Conservation (phyloP, 2,329 filamentous ascomycete species). For the Magnaporthales sp. region DNA sequence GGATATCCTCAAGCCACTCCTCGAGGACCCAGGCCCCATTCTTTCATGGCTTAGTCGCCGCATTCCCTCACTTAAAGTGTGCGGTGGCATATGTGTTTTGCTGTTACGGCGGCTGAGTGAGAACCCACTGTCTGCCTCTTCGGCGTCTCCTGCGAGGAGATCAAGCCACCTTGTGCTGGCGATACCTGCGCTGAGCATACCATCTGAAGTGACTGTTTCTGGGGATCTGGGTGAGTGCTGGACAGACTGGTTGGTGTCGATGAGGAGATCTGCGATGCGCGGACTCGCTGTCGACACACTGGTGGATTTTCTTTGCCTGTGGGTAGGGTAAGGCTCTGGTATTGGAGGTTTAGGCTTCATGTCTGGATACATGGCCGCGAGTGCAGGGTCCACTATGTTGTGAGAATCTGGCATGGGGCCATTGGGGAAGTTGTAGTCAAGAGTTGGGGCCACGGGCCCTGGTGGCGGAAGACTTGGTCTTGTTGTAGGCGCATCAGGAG, state of each 20-base stretch:
- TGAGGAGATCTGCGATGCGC: neutral
- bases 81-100: neutral
- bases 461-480: neutral
- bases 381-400: conserved; percentile 3
- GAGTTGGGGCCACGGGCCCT: conserved; percentile 3
- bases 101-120: conserved; percentile 5
- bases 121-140: conserved; percentile 22
- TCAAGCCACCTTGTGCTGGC: conserved; percentile 23
- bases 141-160: conserved; percentile 20
- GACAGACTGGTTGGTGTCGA: neutral
- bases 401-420: conserved; percentile 1
- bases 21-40: conserved; percentile 2
- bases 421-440: conserved; percentile 4
- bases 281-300: neutral
- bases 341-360: neutral
- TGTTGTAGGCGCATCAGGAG: neutral
- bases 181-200: conserved; percentile 12
- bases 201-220: neutral
- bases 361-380: conserved; percentile 2
- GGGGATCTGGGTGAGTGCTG: neutral
- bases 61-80: neutral
- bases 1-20: conserved; percentile 3
- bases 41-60: conserved; percentile 15
- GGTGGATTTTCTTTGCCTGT: neutral
- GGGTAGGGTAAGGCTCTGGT: neutral